Base-by-base conservation (phyloP, 805 yeast genomes). In the Monosporozyma aquatica region DNA sequence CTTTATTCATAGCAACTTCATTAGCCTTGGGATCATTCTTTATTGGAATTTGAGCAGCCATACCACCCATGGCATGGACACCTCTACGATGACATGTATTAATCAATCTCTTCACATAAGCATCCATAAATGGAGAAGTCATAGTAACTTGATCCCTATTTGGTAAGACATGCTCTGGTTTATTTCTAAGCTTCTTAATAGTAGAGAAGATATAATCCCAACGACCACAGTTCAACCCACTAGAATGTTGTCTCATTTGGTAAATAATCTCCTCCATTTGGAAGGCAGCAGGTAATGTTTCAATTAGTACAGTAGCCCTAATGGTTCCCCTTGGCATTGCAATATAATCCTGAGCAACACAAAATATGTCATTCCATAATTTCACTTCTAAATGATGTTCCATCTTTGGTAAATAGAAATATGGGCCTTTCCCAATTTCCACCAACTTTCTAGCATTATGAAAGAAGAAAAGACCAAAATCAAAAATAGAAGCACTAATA, bases 151-250 rank as follows among this genome's bases (percentile, higher is more conserved):
- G 82, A 44, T 78, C 77, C 62, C 94, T 71, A 66, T 82, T 83
- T 14, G 94, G 92, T 48, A 83, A 67, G 45, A 83, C 70, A 55
- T 77, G 79, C 37, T 74, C 74, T 40, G 76, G 74, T 54, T 76
- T 75, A 64, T 79, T 80, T 66, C 87, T 75, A 51, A 83, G 72
- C 34, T 82, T 70, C 65, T 83, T 83, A 62, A 83, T 82, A 47
- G 85, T 80, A 33, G 84, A 78, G 67, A 83, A 83, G 65, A 83
- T 82, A 66, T 83, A 83, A 65, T 83, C 94, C 90, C 92, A 83
- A 67, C 94, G 75, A 54, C 94, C 94, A 72, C 92, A 83, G 67
- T 83, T 83, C 63, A 83, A 72, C 45, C 90, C 94, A 7, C 83
- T 74, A 41, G 83, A 80, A 62, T 83, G 92, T 42, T 76, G 78